Percentiles rank a stretch among this genome's conserved stretches.
Evolutionary conservation across 2,329 filamentous ascomycete genomes (phyloP).

Genomic region (Fusarium udum): DNA sequence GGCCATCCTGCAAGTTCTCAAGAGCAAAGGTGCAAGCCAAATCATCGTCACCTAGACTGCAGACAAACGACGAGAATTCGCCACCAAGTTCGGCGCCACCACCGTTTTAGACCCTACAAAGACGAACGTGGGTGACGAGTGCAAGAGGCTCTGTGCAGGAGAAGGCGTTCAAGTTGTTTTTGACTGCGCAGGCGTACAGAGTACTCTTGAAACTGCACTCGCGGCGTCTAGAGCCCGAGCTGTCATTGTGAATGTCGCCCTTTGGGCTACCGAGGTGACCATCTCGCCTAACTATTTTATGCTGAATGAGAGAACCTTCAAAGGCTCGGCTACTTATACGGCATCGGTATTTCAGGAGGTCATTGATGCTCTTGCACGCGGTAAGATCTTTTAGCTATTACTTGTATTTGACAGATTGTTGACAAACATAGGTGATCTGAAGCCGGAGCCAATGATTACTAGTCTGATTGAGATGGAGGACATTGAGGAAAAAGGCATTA

Average conservation of each 20-base stretch:
- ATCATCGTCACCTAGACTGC: neutral
- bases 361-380: neutral
- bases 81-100: neutral
- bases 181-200: neutral
- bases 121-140: neutral
- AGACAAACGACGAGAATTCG: neutral
- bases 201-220: neutral
- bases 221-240: neutral
- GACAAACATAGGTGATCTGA: neutral
- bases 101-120: neutral
- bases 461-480: neutral
- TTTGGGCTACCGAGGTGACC: neutral
- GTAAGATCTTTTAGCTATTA: accelerated
- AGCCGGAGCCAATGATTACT: neutral
- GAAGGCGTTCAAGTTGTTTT: neutral
- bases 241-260: neutral
- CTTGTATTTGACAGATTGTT: neutral
- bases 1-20: neutral
- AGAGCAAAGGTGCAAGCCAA: neutral
- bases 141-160: neutral
- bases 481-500: neutral
- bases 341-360: neutral
- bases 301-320: neutral
- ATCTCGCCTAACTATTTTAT: neutral
- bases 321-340: neutral